Evolutionary conservation across 2,329 filamentous ascomycete species (phyloP).

Genomic region (Penicillium sp.): DNA sequence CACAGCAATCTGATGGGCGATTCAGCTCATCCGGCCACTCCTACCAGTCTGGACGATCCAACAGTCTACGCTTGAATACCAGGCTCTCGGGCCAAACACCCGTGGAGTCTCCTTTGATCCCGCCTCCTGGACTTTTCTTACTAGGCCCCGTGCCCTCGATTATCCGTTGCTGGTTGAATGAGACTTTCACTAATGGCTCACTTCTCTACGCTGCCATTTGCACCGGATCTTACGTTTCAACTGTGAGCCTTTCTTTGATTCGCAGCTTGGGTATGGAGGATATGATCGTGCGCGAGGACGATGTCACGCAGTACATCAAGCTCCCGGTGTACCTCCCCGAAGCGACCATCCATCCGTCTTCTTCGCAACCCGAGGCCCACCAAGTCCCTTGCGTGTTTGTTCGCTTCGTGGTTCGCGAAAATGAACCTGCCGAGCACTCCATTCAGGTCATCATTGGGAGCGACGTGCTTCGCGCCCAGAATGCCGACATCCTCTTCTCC

Average conservation of each 20-base stretch:
- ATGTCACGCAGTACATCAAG: slow-evolving; percentile 64
- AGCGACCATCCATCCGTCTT: slow-evolving; percentile 73
- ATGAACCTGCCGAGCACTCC: slow-evolving; percentile 52
- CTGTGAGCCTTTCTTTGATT: slow-evolving; percentile 74
- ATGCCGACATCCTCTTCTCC: slow-evolving; percentile 87
- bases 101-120: slow-evolving; percentile 70
- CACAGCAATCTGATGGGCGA: slow-evolving; percentile 92
- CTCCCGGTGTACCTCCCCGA: slow-evolving; percentile 88
- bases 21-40: slow-evolving; percentile 91
- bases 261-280: slow-evolving; percentile 71
- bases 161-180: slow-evolving; percentile 91
- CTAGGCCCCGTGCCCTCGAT: slow-evolving; percentile 90
- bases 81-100: slow-evolving; percentile 65
- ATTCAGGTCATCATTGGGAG: slow-evolving; percentile 87
- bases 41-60: slow-evolving; percentile 74
- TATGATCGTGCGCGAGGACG: slow-evolving; percentile 67
- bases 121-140: slow-evolving; percentile 81
- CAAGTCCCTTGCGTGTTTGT: slow-evolving; percentile 81
- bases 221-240: slow-evolving; percentile 85
- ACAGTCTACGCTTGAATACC: slow-evolving; percentile 78
- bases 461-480: slow-evolving; percentile 81
- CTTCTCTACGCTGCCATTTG: slow-evolving; percentile 90
- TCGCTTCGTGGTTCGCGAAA: slow-evolving; percentile 70
- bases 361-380: slow-evolving; percentile 69
- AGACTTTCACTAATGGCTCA: slow-evolving; percentile 84